Conservation (phyloP, 768 basidiomycete species). For the Dentipellis fragilis region DNA sequence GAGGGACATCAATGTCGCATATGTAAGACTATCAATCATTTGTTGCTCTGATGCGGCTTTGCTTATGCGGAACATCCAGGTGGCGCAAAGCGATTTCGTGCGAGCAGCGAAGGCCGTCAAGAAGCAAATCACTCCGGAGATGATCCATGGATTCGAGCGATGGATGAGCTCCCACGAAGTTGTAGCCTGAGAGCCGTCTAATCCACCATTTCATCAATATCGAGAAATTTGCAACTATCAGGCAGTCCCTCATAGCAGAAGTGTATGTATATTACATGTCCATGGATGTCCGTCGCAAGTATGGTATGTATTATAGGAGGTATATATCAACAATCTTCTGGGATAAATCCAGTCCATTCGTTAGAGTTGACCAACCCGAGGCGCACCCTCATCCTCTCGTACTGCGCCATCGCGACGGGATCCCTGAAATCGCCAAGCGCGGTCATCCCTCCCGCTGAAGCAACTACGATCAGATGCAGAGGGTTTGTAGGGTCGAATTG, state of each 20-base stretch:
- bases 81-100: constrained; percentile 63
- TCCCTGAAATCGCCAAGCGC: not conserved
- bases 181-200: not conserved
- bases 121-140: constrained; percentile 75
- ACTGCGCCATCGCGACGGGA: not conserved
- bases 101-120: constrained; percentile 63
- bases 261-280: not conserved
- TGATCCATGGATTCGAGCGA: constrained; percentile 57
- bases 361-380: not conserved
- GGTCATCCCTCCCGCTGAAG: not conserved
- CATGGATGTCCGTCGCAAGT: not conserved
- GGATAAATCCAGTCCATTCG: not conserved
- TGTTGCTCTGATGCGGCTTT: not conserved
- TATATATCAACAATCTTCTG: not conserved
- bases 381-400: not conserved
- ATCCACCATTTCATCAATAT: no score
- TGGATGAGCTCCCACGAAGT: constrained; percentile 43
- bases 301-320: not conserved
- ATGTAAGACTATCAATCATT: constrained; percentile 36
- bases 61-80: constrained; percentile 31
- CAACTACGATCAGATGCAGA: not conserved
- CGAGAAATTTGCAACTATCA: no score
- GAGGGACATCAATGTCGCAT: constrained; percentile 64
- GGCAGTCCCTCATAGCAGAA: no score
- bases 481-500: not conserved